Evolutionary conservation across 495 filamentous ascomycete genomes (phyloP).

Genomic region (Mytilinidion resinicola): DNA sequence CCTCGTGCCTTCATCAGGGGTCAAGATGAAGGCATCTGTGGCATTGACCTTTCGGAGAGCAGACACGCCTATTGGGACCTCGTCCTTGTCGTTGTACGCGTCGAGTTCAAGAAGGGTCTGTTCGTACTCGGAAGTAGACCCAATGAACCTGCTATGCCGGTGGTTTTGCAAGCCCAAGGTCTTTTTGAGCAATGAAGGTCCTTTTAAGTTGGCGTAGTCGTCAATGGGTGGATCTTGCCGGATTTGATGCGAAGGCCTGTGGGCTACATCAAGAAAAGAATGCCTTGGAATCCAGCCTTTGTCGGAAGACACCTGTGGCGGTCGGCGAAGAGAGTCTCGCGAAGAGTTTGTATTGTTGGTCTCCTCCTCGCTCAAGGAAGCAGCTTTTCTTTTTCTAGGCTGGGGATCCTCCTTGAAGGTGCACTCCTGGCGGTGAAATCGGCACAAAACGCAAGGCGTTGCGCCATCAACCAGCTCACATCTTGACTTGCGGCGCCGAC

Average conservation of each 20-base stretch:
- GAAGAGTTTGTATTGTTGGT: neutral
- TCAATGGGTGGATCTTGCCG: slow-evolving; percentile 22
- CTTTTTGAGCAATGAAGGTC: slow-evolving; percentile 31
- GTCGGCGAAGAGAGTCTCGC: neutral
- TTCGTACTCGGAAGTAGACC: slow-evolving; percentile 57
- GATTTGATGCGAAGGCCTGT: neutral
- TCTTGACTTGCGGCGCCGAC: slow-evolving; percentile 26
- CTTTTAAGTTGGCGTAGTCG: slow-evolving; percentile 33
- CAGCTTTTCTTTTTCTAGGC: slow-evolving; percentile 24
- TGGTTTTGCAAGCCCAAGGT: slow-evolving; percentile 35
- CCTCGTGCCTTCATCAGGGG: slow-evolving; percentile 54
- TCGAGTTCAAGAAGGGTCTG: slow-evolving; percentile 60
- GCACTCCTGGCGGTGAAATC: slow-evolving; percentile 30
- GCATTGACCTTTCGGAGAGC: slow-evolving; percentile 69
- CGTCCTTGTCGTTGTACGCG: slow-evolving; percentile 58
- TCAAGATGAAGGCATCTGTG: slow-evolving; percentile 64
- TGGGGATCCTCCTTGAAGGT: slow-evolving; percentile 26
- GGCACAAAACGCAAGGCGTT: slow-evolving; percentile 27
- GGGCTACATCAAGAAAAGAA: neutral
- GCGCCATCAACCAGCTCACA: slow-evolving; percentile 26
- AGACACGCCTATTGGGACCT: slow-evolving; percentile 53
- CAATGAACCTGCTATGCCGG: slow-evolving; percentile 31
- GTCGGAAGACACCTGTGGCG: neutral
- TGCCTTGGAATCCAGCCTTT: neutral
- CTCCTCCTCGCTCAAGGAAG: slow-evolving; percentile 19